Base-by-base conservation (phyloP, 495 filamentous ascomycete genomes). In the Penicillium malachiteum region DNA sequence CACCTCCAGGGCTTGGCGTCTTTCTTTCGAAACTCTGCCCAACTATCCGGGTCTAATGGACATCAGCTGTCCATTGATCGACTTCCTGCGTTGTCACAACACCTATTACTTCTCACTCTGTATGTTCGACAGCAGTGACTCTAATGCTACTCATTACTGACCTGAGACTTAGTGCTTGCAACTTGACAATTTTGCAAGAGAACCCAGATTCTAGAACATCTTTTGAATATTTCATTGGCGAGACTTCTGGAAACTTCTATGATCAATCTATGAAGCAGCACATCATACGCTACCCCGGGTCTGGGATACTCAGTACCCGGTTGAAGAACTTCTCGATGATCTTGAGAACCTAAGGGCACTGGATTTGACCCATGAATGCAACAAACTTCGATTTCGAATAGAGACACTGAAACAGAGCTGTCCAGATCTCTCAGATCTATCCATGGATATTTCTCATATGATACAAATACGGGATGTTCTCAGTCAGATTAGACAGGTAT, bases 291-390 rank as follows among this genome's bases (percentile, higher is more conserved):
- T 42, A 42, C 39, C 39, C 39, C 39, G 39, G 4, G 14, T 42
- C 39, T 42, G 39, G 39, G 39, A 42, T n/a, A 42, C 39, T 42
- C 39, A n/a, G 39, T 42, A 42, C 39, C 39, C 39, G 18, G 39
- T 17, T 6, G 39, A 42, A 9, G n/a, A 42, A 5, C 39, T 42
- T 42, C 39, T 42, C 9, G 39, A 42, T 42, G 39, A 42, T 17
- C 39, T 42, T 42, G 39, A 42, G 39, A 42, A 42, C 14, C 39
- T 42, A 3, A 7, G 39, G 6, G 39, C 39, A 3, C 39, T 42
- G 39, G 39, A 42, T 10, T 5, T 42, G 6, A 42, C 11, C 3
- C 39, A 42, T 17, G 39, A 42, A 9, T 42, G 39, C n/a, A 42
- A 17, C 3, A 42, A 42, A 17, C 39, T 42, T 42, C 39, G 14